These are phyloP conservation scores for Voacanga thouarsii DNA, from an alignment of 257 asterid genomes.

Conservation along the genomic window DNA sequence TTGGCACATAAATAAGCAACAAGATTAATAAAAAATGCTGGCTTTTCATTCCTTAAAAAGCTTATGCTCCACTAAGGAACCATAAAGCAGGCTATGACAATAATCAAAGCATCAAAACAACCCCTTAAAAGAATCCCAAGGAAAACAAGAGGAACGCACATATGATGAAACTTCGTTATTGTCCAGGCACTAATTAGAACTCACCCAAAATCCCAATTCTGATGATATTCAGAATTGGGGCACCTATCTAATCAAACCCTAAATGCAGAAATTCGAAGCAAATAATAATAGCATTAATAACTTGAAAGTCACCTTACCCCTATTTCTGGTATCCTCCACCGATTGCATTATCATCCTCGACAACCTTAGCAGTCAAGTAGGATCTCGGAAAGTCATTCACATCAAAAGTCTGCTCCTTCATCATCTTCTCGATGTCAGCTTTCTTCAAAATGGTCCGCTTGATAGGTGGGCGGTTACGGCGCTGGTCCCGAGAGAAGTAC, in stretches of 20 bases:
- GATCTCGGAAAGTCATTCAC: slow-evolving; percentile 65
- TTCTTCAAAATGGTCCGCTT: slow-evolving; percentile 71
- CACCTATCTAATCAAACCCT: background rate
- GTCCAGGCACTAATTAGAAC: background rate
- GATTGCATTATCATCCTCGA: slow-evolving; percentile 60
- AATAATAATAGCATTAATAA: background rate
- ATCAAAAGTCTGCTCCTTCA: slow-evolving; percentile 63
- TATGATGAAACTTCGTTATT: background rate
- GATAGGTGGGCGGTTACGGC: slow-evolving; percentile 83
- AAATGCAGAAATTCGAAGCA: background rate
- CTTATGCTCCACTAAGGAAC: background rate
- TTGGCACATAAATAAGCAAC: background rate
- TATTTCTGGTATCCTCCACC: slow-evolving; percentile 83
- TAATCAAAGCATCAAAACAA: background rate
- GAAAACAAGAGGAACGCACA: background rate
- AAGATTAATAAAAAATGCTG: background rate
- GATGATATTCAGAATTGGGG: too few relatives aligned
- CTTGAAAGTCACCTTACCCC: slow-evolving; percentile 22
- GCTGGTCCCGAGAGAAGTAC: slow-evolving; percentile 84
- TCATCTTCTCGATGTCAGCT: slow-evolving; percentile 75
- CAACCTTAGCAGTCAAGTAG: slow-evolving; percentile 52
- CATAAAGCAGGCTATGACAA: background rate
- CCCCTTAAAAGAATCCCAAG: background rate
- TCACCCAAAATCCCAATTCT: background rate
- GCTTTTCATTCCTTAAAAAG: background rate